Conservation (phyloP, 768 basidiomycete species). For the Strobilomyces echinocephalus region DNA sequence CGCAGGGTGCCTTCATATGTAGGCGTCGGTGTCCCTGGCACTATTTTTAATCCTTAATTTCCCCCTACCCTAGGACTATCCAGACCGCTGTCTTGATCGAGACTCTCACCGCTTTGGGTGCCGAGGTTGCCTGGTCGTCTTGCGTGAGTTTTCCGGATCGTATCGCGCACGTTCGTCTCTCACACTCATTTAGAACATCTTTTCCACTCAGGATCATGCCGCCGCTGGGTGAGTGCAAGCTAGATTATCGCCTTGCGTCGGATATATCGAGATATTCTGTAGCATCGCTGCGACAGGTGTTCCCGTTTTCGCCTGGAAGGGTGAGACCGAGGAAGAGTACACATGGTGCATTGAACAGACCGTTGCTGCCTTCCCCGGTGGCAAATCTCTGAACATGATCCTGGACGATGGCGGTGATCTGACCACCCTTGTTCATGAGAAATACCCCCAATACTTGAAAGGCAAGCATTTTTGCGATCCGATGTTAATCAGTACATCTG, state of each 20-base stretch:
- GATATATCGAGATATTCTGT: constrained; percentile 5
- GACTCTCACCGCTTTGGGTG: constrained; percentile 91
- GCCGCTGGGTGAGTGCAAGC: constrained; percentile 75
- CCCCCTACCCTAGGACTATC: constrained; percentile 70
- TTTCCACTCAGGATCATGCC: constrained; percentile 99
- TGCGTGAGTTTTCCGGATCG: constrained; percentile 54
- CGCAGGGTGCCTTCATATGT: constrained; percentile 98
- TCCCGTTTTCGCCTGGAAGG: constrained; percentile 99
- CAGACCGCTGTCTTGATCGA: constrained; percentile 99
- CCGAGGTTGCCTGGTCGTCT: constrained; percentile 98
- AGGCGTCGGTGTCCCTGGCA: constrained; percentile 20
- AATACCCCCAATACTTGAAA: constrained; percentile 84
- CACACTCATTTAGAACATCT: constrained; percentile 72
- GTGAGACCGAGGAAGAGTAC: constrained; percentile 99
- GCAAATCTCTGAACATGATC: constrained; percentile 93
- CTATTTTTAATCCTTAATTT: neutral
- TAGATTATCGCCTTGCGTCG: neutral
- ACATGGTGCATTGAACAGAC: constrained; percentile 98
- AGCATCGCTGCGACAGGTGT: constrained; percentile 97
- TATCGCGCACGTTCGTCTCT: neutral
- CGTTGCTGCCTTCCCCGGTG: constrained; percentile 77
- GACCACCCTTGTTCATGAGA: constrained; percentile 91
- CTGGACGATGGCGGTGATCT: constrained; percentile 98
- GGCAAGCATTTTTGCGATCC: constrained; percentile 38
- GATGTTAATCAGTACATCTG: neutral